Evolutionary conservation across 345 rosid genomes (phyloP).

Genomic region (Eucalyptus marginata): DNA sequence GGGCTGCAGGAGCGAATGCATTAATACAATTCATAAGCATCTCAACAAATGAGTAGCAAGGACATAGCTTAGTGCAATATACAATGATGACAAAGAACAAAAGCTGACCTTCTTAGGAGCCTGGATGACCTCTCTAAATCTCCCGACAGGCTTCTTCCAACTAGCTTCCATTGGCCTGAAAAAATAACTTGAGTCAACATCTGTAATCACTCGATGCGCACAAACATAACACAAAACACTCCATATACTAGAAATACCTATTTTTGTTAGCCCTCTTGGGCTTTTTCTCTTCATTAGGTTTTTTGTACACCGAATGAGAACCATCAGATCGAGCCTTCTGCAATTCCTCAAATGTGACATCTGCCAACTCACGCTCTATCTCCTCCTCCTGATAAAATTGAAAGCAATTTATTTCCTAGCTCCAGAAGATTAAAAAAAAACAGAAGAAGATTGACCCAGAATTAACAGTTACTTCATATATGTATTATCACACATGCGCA

Average conservation of each 20-base stretch:
- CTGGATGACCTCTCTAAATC: conserved; percentile 67
- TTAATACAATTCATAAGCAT: neutral
- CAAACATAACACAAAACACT: neutral
- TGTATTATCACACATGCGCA: neutral
- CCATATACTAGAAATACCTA: conserved; percentile 13
- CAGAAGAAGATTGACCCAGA: neutral
- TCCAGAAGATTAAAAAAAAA: neutral
- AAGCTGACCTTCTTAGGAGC: conserved; percentile 58
- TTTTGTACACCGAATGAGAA: conserved; percentile 26
- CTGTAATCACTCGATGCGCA: neutral
- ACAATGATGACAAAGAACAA: neutral
- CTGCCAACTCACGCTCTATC: conserved; percentile 50
- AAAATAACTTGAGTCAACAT: neutral
- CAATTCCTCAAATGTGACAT: conserved; percentile 69
- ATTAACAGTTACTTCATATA: neutral
- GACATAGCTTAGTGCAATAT: neutral
- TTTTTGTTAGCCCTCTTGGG: conserved; percentile 62
- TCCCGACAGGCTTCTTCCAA: conserved; percentile 67
- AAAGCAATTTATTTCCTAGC: neutral
- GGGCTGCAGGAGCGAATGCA: neutral
- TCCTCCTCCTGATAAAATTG: conserved; percentile 35
- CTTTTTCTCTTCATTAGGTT: conserved; percentile 22
- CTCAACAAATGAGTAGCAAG: neutral
- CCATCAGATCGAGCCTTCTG: conserved; percentile 69
- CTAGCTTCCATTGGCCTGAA: conserved; percentile 67